Base-by-base conservation (phyloP, 2,329 filamentous ascomycete species). In the Pseudogymnoascus sp. region DNA sequence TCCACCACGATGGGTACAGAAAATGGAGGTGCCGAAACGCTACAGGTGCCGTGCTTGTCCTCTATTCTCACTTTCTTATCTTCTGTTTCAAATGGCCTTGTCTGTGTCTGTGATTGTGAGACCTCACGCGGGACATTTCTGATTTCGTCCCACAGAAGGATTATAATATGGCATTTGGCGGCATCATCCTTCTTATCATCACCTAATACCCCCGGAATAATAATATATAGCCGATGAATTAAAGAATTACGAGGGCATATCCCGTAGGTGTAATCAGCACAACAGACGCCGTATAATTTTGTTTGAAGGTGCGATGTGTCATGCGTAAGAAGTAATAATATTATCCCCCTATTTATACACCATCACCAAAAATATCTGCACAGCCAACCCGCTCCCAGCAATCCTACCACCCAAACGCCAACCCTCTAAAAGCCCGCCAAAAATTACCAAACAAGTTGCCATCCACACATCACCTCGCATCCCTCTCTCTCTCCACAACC, bases 321-420 rank as follows among this genome's bases (percentile, higher is more conserved):
- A 41, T 22, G 9, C 37, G 16, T 50, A n/a, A 54, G 28, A 54
- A 54, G 30, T 54, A 33, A 54, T 18, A 54, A 54, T 33, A 54
- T 54, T 54, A 54, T 12, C 28, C n/a, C 47, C 47, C 47, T 54
- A 18, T 33, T 54, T 54, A 54, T 54, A 54, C 47, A 54, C 25
- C 28, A 9, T 16, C 16, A 12, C 30, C 30, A 54, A 33, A 9
- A 54, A 33, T 18, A 54, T 33, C 47, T 33, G 28, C 33, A 54
- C 28, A 54, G 47, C 28, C n/a, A 18, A 54, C 47, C 47, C 47
- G 47, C 47, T 54, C 47, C 47, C 28, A 54, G 47, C 47, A 54
- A 54, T 28, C 43, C 22, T 54, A 54, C 47, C 43, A 4, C 4
- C 25, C 25, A 50, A 50, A 41, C 43, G 43, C 43, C 43, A 54